Evolutionary conservation across 179 eudicot species (phyloP), one percentile per base, ranked within the genome.

Genomic region (Gypsophila paniculata): DNA sequence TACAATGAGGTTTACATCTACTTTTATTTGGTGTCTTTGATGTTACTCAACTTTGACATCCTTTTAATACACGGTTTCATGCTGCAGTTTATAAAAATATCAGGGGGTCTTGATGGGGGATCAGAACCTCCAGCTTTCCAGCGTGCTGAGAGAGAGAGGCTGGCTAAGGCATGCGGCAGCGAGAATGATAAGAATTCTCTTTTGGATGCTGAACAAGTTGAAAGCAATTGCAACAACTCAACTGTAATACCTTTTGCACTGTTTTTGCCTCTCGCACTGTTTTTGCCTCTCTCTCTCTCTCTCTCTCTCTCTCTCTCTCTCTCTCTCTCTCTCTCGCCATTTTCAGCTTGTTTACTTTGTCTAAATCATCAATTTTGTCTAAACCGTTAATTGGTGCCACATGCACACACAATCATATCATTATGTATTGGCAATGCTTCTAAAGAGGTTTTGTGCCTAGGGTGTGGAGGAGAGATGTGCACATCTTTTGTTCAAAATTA

Each of bases 91-190:
- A 5, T 86, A 69, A 71, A 63, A 68, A 77, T 93, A 72, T 90
- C 91, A 60, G 98, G 98, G 42, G 98, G 96, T 73, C 90, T 93
- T 59, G 88, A 85, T 66, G 98, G 93, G 61, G 97, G 89, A 70
- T 83, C 90, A 59, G 95, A 90, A 75, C 98, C 98, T 73, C 98
- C 96, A 64, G 94, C 98, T 81, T 93, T 93, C 81, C 98, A 93
- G 79, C 95, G 90, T 67, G 98, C 98, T 21, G 94, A 90, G 77
- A 81, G 74, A 76, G 84, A 86, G 65, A 89, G 96, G 79, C 70
- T 75, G 75, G 74, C 73, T 38, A 65, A 66, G 66, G 81, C 80
- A 79, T 52, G 70, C 59, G 62, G 79, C 12, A 32, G 72, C 32
- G 82, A 81, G 61, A 79, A 70, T 58, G 74, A 71, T 70, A 59